Conservation (phyloP, 305 asterid species). For the Coffea humblotiana region DNA sequence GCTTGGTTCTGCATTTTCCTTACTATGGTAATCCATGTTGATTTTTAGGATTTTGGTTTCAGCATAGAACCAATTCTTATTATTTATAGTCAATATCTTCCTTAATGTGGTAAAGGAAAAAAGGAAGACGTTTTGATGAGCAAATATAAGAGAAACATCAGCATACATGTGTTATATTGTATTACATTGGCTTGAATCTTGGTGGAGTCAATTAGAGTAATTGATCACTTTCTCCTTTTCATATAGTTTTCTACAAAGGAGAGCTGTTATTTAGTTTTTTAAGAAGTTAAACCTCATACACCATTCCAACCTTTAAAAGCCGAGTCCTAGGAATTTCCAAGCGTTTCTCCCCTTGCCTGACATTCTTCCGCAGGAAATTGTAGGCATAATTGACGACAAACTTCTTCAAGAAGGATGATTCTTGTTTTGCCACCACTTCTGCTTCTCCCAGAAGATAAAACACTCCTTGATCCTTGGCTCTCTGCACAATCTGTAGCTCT, state of each 20-base stretch:
- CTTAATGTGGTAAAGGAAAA: too few species aligned
- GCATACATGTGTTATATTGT: too few species aligned
- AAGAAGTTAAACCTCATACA: constrained; percentile 46
- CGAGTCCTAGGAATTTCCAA: constrained; percentile 64
- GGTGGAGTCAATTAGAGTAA: too few species aligned
- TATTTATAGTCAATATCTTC: too few species aligned
- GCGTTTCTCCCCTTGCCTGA: constrained; percentile 61
- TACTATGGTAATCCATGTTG: too few species aligned
- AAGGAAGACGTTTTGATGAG: too few species aligned
- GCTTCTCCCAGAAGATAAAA: constrained; percentile 71
- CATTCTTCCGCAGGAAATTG: constrained; percentile 61
- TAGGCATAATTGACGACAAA: constrained; percentile 57
- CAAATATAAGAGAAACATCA: too few species aligned
- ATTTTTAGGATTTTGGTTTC: too few species aligned
- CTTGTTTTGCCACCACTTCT: constrained; percentile 63
- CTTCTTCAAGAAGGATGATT: constrained; percentile 57
- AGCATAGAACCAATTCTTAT: too few species aligned
- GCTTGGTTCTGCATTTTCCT: too few species aligned
- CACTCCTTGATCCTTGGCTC: constrained; percentile 53
- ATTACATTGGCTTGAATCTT: not conserved
- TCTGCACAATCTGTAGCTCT: constrained; percentile 30
- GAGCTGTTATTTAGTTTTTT: not conserved
- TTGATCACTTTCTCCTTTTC: too few species aligned
- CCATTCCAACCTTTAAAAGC: constrained; percentile 81
- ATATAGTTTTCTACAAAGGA: not conserved